phyloP scores from a whole-genome alignment of 495 filamentous ascomycete genomes.

The Penicillium roqueforti region DNA sequence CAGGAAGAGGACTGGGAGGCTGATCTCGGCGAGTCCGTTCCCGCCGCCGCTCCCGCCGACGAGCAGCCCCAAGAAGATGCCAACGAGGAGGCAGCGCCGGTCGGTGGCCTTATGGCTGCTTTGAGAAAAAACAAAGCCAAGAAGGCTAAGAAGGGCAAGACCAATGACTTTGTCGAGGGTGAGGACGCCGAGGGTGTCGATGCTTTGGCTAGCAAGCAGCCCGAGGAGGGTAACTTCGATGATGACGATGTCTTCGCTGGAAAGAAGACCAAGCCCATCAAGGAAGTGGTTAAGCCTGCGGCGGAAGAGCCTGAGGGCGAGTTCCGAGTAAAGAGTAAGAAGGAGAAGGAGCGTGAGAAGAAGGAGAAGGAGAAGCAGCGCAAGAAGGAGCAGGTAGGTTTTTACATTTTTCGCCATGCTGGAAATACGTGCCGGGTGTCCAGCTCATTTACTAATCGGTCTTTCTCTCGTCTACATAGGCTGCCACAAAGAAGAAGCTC shows the following conservation, averaged over 20 bases:
- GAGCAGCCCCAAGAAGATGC: slow-evolving; percentile 39
- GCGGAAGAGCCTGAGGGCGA: slow-evolving; percentile 51
- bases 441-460: slow-evolving; percentile 2
- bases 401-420: not conserved
- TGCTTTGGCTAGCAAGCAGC: slow-evolving; percentile 62
- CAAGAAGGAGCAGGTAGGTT: slow-evolving; percentile 79
- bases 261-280: slow-evolving; percentile 58
- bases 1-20: slow-evolving; percentile 92
- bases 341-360: slow-evolving; percentile 93
- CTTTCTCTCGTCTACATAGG: slow-evolving; percentile 39
- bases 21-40: slow-evolving; percentile 78
- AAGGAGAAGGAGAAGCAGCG: slow-evolving; percentile 90
- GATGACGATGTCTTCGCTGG: slow-evolving; percentile 77
- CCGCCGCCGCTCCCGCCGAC: slow-evolving; percentile 46
- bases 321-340: slow-evolving; percentile 81
- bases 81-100: slow-evolving; percentile 51
- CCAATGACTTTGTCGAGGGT: slow-evolving; percentile 69
- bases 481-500: slow-evolving; percentile 57
- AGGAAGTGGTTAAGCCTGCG: slow-evolving; percentile 37
- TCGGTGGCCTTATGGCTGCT: slow-evolving; percentile 75
- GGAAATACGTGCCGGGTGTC: not conserved
- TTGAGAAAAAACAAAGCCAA: slow-evolving; percentile 87
- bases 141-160: slow-evolving; percentile 87
- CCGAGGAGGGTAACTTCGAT: slow-evolving; percentile 80
- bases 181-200: slow-evolving; percentile 51